A percentile compares a stretch with the other conserved stretches of the same genome.
Conservation (phyloP, 768 basidiomycete genomes). For the Leccinum aurantiacum region DNA sequence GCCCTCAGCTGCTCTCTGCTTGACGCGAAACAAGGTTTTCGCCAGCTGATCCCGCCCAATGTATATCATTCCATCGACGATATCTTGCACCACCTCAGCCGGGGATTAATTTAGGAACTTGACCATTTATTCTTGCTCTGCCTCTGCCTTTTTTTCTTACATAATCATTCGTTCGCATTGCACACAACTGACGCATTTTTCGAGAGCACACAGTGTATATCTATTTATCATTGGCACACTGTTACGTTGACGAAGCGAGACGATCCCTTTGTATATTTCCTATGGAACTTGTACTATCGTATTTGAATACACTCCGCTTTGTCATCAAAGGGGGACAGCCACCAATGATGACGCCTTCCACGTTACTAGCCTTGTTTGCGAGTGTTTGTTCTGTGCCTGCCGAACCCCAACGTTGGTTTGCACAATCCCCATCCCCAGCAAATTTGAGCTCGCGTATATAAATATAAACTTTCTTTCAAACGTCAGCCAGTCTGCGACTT, state of each 20-base stretch:
- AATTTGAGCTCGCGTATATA: constrained; percentile 30
- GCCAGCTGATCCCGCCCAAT: constrained; percentile 13
- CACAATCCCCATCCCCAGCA: constrained; percentile 24
- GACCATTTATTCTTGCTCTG: constrained; percentile 5
- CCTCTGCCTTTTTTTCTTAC: neutral
- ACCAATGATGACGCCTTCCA: neutral
- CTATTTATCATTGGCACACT: constrained; percentile 13
- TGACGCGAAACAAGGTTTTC: constrained; percentile 13
- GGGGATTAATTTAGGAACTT: constrained; percentile 22
- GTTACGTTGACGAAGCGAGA: constrained; percentile 3
- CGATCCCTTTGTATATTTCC: constrained; percentile 15
- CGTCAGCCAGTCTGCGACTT: constrained; percentile 31
- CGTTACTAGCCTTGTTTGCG: constrained; percentile 15
- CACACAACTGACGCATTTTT: constrained; percentile 19
- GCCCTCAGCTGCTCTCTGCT: neutral
- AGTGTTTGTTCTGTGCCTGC: constrained; percentile 21
- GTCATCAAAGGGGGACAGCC: neutral
- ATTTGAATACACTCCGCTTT: constrained; percentile 5
- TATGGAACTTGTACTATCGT: constrained; percentile 23
- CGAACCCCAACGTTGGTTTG: constrained; percentile 32
- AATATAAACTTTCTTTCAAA: constrained; percentile 17
- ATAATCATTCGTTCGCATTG: constrained; percentile 14
- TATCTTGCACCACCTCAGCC: constrained; percentile 17
- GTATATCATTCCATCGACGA: constrained; percentile 22
- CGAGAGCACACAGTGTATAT: constrained; percentile 20